Base-by-base conservation (phyloP, 148 eudicot species). In the Suaeda aralocaspica region DNA sequence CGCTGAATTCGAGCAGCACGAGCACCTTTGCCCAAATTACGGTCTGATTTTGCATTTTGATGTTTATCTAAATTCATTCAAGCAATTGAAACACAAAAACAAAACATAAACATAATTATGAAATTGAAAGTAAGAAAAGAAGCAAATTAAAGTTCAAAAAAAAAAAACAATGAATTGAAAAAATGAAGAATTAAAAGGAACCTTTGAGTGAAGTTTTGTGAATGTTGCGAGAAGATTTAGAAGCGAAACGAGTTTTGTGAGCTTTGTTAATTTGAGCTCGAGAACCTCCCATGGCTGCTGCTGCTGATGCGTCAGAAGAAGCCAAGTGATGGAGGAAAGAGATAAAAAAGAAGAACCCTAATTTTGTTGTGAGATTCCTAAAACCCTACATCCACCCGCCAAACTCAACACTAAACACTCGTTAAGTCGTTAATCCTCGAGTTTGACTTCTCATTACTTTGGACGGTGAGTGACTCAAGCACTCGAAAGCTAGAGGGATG, bases 181-280 rank as follows among this genome's bases (percentile, higher is more conserved):
- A 61, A 59, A 59, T 18, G 34, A 14, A n/a, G 22, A 24, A 16
- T 14, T 12, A 33, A 36, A 1, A 24, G 2, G 9, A 58, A 90
- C 98, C 98, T 88, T 86, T 82, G 30, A 77, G 75, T 66, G 90
- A 83, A 7, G 87, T 74, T 78, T 83, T 94, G 82, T 94, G 97
- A 59, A 84, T 56, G 64, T 87, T 86, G 51, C 96, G 96, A 70
- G 97, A 80, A 0, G 99, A 87, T 80, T 94, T 94, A 11, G 99
- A 94, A 52, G 97, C 80, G 66, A 91, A 94, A 6, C 93, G 86
- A 68, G 97, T 83, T 63, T 94, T 94, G 29, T 91, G 99, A 9
- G 91, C 31, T 74, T 94, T 94, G 76, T 94, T 94, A 0, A 81
- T 73, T 77, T 94, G 99, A 71, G 78, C 79, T 57, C 97, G 76